Conservation (phyloP, 2,329 filamentous ascomycete genomes). For the Epichloe gansuensis region DNA sequence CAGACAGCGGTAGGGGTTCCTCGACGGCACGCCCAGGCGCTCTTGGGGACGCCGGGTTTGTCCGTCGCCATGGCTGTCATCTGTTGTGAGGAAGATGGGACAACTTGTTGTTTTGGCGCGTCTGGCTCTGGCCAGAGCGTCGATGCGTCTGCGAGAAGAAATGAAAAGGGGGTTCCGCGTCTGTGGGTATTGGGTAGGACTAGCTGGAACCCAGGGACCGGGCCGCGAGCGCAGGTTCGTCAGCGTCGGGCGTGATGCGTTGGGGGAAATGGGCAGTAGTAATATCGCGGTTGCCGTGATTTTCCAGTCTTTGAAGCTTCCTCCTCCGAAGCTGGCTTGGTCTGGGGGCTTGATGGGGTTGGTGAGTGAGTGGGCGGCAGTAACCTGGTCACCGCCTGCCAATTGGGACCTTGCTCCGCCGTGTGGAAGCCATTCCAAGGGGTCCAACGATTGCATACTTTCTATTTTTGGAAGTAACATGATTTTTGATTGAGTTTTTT, state of each 20-base stretch:
- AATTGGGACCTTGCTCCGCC: not conserved
- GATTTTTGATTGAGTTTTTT: no score
- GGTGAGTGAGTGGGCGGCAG: not conserved
- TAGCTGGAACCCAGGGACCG: no score
- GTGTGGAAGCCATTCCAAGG: no score
- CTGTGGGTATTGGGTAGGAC: no score
- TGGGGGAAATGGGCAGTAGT: no score
- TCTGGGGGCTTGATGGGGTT: not conserved
- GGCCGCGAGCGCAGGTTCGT: no score
- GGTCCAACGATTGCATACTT: no score
- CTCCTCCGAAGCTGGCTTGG: not conserved
- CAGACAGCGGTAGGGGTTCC: slow-evolving; percentile 72
- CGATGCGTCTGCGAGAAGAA: no score
- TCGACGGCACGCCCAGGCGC: slow-evolving; percentile 40
- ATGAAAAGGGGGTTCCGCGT: no score
- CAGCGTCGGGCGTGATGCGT: no score
- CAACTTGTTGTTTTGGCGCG: no score
- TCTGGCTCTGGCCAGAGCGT: not conserved
- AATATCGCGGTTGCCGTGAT: not conserved
- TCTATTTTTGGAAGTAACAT: no score
- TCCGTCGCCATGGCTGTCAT: slow-evolving; percentile 9
- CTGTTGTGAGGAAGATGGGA: not conserved
- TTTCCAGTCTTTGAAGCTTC: not conserved
- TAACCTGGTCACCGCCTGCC: not conserved
- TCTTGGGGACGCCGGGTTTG: slow-evolving; percentile 22